These are phyloP conservation scores for Microstegium vimineum DNA, from an alignment of 176 grass and related monocot genomes.

Conservation along the genomic window DNA sequence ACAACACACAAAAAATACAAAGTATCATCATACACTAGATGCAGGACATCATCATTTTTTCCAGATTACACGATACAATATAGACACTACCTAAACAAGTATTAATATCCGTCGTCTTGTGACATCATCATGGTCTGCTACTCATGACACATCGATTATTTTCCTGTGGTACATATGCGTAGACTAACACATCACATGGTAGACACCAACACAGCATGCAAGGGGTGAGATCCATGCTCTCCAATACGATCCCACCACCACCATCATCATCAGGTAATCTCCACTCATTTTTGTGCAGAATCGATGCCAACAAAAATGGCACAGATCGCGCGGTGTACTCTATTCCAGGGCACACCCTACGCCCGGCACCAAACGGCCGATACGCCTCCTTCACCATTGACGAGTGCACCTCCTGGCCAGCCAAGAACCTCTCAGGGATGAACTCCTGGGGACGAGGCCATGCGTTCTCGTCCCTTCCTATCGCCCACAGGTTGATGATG, in stretches of 20 bases:
- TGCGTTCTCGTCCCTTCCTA: neutral
- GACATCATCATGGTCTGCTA: no score
- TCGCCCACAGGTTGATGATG: constrained; percentile 29
- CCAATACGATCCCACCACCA: neutral
- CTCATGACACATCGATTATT: no score
- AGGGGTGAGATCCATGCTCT: neutral
- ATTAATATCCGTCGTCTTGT: no score
- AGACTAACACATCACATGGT: neutral
- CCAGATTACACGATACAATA: no score
- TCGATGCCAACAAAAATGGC: neutral
- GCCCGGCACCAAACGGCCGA: neutral
- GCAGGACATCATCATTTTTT: no score
- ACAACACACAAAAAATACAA: no score
- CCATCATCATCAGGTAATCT: neutral
- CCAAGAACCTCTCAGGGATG: constrained; percentile 18
- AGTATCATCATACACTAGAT: no score
- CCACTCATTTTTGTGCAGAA: neutral
- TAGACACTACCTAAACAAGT: no score
- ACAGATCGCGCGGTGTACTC: neutral
- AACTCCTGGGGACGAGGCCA: neutral
- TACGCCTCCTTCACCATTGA: neutral
- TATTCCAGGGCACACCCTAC: constrained; percentile 16
- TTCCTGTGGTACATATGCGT: no score
- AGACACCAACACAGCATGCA: neutral
- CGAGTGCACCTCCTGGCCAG: neutral